phyloP scores from a whole-genome alignment of 1,139 yeast genomes.

The Taphrina confusa region DNA sequence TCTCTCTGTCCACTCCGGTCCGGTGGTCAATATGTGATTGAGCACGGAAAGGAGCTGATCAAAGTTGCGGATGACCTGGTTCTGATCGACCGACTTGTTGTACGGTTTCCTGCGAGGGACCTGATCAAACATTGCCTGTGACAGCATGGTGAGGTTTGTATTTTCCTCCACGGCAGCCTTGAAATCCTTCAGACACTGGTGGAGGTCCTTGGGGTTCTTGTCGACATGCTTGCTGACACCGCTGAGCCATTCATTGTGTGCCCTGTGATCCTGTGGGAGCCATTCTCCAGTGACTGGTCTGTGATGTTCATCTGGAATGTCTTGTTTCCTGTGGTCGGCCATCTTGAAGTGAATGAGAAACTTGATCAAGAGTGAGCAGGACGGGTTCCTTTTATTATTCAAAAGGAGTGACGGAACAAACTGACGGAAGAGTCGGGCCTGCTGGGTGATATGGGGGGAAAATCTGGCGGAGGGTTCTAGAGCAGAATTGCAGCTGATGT shows the following conservation, averaged over 20 bases:
- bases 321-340: conserved; percentile 6
- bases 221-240: conserved; percentile 6
- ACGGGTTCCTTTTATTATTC: too few species aligned
- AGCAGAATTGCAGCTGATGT: too few species aligned
- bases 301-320: conserved; percentile 22
- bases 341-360: too few species aligned
- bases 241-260: conserved; percentile 10
- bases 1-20: conserved; percentile 21
- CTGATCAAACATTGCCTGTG: conserved; percentile 25
- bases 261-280: conserved; percentile 16
- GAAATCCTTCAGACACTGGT: conserved; percentile 19
- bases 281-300: conserved; percentile 19
- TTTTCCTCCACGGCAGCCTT: neutral
- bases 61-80: conserved; percentile 17
- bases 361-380: too few species aligned
- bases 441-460: too few species aligned
- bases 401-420: too few species aligned
- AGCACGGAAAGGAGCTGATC: conserved; percentile 10
- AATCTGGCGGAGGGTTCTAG: too few species aligned
- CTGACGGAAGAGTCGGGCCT: too few species aligned
- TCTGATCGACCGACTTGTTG: conserved; percentile 20
- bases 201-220: conserved; percentile 9
- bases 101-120: conserved; percentile 19
- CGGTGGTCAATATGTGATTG: conserved; percentile 12
- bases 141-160: conserved; percentile 14